phyloP scores from a whole-genome alignment of 805 yeast genomes.

The Brettanomyces anomalus region DNA sequence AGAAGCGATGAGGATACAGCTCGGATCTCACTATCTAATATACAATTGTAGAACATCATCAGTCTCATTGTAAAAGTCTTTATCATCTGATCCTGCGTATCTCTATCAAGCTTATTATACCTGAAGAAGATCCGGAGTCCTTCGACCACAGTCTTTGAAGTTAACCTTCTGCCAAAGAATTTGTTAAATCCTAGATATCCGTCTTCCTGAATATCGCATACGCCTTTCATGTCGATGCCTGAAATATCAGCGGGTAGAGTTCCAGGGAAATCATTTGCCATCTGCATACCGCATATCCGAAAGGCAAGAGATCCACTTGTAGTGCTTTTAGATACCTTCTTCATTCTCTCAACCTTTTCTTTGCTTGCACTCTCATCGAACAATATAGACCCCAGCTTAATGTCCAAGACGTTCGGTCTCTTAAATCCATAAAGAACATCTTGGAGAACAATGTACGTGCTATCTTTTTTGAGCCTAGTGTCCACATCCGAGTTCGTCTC shows the following conservation, averaged over 20 bases:
- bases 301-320: constrained; percentile 74
- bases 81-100: constrained; percentile 30
- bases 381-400: constrained; percentile 68
- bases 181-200: constrained; percentile 52
- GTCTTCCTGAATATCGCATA: constrained; percentile 16
- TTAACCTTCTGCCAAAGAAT: constrained; percentile 58
- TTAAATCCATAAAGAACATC: constrained; percentile 55
- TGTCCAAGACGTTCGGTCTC: constrained; percentile 69
- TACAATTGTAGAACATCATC: constrained; percentile 55
- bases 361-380: constrained; percentile 52
- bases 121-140: constrained; percentile 41
- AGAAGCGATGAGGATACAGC: constrained; percentile 67
- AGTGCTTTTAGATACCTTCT: constrained; percentile 55
- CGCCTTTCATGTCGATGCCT: constrained; percentile 7
- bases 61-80: constrained; percentile 47
- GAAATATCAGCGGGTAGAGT: constrained; percentile 11
- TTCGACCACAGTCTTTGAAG: constrained; percentile 29
- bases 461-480: constrained; percentile 11
- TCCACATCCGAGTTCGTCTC: constrained; percentile 14
- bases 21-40: constrained; percentile 53
- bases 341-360: constrained; percentile 57
- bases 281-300: constrained; percentile 84
- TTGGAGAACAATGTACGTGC: constrained; percentile 52
- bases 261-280: constrained; percentile 16
- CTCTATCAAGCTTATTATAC: constrained; percentile 23